Base-by-base conservation (phyloP, 345 rosid species). In the Passiflora organensis region DNA sequence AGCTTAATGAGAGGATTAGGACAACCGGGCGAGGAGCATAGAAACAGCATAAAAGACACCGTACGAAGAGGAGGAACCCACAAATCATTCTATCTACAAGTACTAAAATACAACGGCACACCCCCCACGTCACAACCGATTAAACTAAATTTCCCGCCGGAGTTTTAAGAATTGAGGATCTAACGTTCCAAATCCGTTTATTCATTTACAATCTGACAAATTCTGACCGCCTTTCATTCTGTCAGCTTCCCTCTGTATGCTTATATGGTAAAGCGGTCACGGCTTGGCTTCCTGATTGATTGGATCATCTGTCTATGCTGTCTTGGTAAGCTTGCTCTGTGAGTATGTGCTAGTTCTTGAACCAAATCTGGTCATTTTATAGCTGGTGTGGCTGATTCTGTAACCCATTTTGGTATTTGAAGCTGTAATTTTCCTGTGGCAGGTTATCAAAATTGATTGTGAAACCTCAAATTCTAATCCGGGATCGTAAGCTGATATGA, bases 11-110 rank as follows among this genome's bases (percentile, higher is more conserved):
- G 5, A 18, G 10, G 32, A 28, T 32, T 0, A 25, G 53, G 12
- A 60, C 43, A 51, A 19, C 22, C 2, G 12, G 47, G 2, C 14
- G 23, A 47, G 55, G 18, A 37, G 66, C 11, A 38, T 53, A 51
- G 51, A 37, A 67, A 52, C 82, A 62, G 20, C 54, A 53, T 58
- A 73, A 62, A 65, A 41, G 88, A 78, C 88, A 73, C 18, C 48
- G 55, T 17, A 53, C 37, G 46, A 50, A 20, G 69, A 20, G 16
- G 1, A 54, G 66, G 73, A 57, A 48, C 65, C 84, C 78, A 50
- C 74, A 16, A 51, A 28, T 74, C 77, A 70, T 72, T 72, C 73
- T 14, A 43, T 68, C 73, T 45, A 54, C 78, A 60, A 69, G 36
- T 10, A 60, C 75, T 73, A 78, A 55, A 59, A 2, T 51, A 70